A percentile compares a stretch with the other conserved stretches of the same genome.
Conservation (phyloP, 305 asterid species). For the Rubia tinctorum region DNA sequence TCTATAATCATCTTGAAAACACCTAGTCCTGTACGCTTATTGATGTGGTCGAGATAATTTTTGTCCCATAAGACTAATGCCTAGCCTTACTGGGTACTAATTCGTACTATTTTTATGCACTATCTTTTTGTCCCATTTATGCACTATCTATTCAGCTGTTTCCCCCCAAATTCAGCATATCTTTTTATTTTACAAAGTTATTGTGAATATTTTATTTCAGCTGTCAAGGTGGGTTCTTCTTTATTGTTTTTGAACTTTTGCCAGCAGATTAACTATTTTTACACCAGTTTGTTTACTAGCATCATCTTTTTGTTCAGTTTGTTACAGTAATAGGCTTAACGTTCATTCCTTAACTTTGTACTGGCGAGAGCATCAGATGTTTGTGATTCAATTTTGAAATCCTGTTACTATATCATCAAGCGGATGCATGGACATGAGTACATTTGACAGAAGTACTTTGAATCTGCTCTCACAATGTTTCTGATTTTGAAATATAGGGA, state of each 20-base stretch:
- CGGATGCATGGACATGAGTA: background rate
- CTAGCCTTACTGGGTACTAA: background rate
- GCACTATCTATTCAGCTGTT: too few species aligned
- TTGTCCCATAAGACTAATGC: background rate
- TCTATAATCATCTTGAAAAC: background rate
- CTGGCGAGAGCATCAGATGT: background rate
- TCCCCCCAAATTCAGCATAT: background rate
- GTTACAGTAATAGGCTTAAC: background rate
- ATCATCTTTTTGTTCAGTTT: background rate
- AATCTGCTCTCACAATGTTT: slow-evolving; percentile 14
- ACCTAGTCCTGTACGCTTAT: background rate
- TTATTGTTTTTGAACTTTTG: background rate
- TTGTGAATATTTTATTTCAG: background rate
- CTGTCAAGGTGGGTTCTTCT: background rate
- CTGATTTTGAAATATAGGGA: slow-evolving; percentile 44
- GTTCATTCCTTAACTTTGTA: background rate
- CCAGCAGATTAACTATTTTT: background rate
- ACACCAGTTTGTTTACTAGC: background rate
- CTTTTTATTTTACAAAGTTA: background rate
- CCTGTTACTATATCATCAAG: background rate
- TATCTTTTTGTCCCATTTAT: too few species aligned
- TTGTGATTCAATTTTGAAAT: background rate
- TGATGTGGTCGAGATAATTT: background rate
- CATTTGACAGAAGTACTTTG: background rate
- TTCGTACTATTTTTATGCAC: background rate